Base-by-base conservation (phyloP, 2,329 filamentous ascomycete genomes). In the Colletotrichum noveboracense region DNA sequence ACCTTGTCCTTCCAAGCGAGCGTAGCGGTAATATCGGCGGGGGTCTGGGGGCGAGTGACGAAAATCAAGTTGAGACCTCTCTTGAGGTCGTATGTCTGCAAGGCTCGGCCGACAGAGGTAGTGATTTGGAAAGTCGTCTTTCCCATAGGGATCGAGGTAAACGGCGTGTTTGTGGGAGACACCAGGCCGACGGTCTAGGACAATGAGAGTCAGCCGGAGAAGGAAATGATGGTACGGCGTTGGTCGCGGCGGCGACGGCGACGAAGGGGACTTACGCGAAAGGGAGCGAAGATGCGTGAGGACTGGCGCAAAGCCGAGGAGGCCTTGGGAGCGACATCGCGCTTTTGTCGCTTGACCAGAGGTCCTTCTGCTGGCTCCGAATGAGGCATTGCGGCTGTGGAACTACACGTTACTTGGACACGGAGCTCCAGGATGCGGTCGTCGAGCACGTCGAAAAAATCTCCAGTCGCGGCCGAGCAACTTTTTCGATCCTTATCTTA, bases 51-150 rank as follows among this genome's bases (percentile, higher is more conserved):
- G 67, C 96, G 91, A 24, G 95, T 98, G 76, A 99, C 91, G 85
- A 99, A 99, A 81, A 98, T 92, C 66, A 99, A 92, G 80, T 97
- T 96, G 76, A 99, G 90, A 62, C 96, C 96, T 80, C 93, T 92
- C 84, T 94, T 95, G 77, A 99, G 87, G 83, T 99, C 97, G 87
- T 99, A 99, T 0, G 97, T 99, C 85, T 99, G 97, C 62, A 99
- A 90, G 75, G 94, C 95, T 80, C 93, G 92, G 77, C 96, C 97
- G 77, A 97, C 94, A 0, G 95, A 98, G 34, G 97, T 99, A 38
- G 97, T 98, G 84, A 99, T 95, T 84, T 99, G 97, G 83, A 98
- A 99, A 5, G 96, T 98, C 1, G 95, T 96, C 86, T 98, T 98
- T 74, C 97, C 97, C 18, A 98, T 89, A 1, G 96, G 94, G 36